Evolutionary conservation across 805 yeast genomes (phyloP), one percentile per base, ranked within the genome.

Genomic region (Nakazawaea wyomingensis): DNA sequence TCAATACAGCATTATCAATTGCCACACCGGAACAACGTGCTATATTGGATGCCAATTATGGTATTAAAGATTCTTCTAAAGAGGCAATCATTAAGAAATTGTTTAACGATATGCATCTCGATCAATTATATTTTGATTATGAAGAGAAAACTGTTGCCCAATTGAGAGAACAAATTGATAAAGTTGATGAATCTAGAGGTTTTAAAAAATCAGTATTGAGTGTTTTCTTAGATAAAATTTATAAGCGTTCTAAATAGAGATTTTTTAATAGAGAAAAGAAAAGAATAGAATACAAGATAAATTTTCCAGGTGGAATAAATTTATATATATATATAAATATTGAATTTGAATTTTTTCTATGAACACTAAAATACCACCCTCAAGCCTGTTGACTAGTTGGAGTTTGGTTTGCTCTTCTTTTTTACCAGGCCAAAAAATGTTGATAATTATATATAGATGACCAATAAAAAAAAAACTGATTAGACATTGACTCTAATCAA

Each of bases 151-250:
- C 80, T 46, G 96, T 86, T 26, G 64, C 64, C 37, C 76, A 83
- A 47, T 72, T 93, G 59, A 76, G 68, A 55, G 61, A 61, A 31
- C 72, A 78, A 60, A 93, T 93, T 50, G 74, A 74, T n/a, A 55
- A 72, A 22, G 66, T 85, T 46, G 98, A 93, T 59, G 98, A 91
- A 67, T 71, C 85, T 18, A 80, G 95, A 58, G 99, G 99, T n/a
- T 85, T 93, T 68, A 91, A 87, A 68, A 78, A 76, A 51, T 84
- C 81, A 35, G 96, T 88, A n/a, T 72, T 93, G 54, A 75, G 86
- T 22, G 80, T 80, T 4, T 93, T 93, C 72, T 77, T 93, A 57
- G 74, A 78, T 62, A 93, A 93, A 69, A 85, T 93, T 56, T 93
- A 93, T 80, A 90, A 89, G 72, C 85, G 99, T 65, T 76, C 82